A percentile compares a stretch with the other conserved stretches of the same genome.
Evolutionary conservation across 257 asterid genomes (phyloP).

Genomic region (Nicotiana attenuata): DNA sequence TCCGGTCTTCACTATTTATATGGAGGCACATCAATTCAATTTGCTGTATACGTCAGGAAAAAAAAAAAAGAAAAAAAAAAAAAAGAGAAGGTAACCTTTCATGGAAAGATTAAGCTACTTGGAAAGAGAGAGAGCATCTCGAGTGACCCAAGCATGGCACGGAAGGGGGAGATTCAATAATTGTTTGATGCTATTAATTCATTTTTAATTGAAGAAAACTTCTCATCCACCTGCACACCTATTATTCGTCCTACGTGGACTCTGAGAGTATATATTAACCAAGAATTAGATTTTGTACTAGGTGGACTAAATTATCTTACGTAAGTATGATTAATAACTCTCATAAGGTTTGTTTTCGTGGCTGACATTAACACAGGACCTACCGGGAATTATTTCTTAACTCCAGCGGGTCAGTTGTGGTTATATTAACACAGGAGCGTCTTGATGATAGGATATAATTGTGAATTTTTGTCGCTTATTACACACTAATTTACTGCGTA

Average conservation of each 20-base stretch:
- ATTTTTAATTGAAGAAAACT: neutral
- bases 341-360: neutral
- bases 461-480: too few relatives aligned
- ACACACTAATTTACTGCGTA: too few relatives aligned
- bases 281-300: neutral
- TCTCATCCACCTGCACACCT: neutral
- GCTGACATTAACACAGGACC: neutral
- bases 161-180: neutral
- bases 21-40: conserved; percentile 13
- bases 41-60: neutral
- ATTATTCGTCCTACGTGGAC: neutral
- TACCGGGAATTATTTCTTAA: neutral
- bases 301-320: neutral
- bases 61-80: neutral
- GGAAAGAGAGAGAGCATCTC: conserved; percentile 56
- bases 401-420: neutral
- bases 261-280: neutral
- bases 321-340: neutral
- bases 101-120: conserved; percentile 54
- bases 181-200: neutral
- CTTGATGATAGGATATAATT: too few relatives aligned
- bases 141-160: conserved; percentile 43
- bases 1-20: neutral
- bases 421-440: neutral
- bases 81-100: conserved; percentile 41